phyloP scores from a whole-genome alignment of 441 rosid genomes.

The Populus tomentosa region DNA sequence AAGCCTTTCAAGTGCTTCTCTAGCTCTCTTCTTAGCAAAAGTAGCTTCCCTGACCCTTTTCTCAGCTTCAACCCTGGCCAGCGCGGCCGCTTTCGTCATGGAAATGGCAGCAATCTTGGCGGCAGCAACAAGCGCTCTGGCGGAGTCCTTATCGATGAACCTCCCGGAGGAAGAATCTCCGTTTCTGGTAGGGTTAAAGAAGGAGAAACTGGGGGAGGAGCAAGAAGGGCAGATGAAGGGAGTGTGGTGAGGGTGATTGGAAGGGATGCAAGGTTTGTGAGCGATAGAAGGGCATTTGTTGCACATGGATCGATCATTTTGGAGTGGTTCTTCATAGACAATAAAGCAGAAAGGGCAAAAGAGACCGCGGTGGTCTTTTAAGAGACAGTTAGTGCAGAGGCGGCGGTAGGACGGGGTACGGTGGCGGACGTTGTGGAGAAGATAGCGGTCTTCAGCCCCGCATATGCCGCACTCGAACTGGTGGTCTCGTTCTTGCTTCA shows the following conservation, averaged over 20 bases:
- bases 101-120: constrained; percentile 49
- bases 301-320: constrained; percentile 41
- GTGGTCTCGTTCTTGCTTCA: constrained; percentile 13
- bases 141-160: constrained; percentile 30
- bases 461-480: constrained; percentile 49
- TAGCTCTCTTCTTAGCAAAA: constrained; percentile 55
- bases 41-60: constrained; percentile 50
- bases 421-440: constrained; percentile 54
- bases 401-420: constrained; percentile 40
- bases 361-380: constrained; percentile 44
- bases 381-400: constrained; percentile 70
- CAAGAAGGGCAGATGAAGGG: constrained; percentile 62
- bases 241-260: constrained; percentile 18
- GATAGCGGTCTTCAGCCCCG: constrained; percentile 31
- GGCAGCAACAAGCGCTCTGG: constrained; percentile 58
- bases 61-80: constrained; percentile 46
- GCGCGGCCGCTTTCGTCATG: constrained; percentile 41
- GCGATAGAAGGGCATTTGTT: constrained; percentile 55
- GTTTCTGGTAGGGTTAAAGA: constrained; percentile 24
- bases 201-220: constrained; percentile 53
- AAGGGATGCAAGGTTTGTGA: constrained; percentile 49
- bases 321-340: constrained; percentile 27
- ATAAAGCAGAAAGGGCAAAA: constrained; percentile 67
- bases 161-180: neutral
- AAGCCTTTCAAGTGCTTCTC: constrained; percentile 57